These are phyloP conservation scores for Erysiphe pulchra DNA, from an alignment of 2,329 filamentous ascomycete genomes.

Conservation along the genomic window DNA sequence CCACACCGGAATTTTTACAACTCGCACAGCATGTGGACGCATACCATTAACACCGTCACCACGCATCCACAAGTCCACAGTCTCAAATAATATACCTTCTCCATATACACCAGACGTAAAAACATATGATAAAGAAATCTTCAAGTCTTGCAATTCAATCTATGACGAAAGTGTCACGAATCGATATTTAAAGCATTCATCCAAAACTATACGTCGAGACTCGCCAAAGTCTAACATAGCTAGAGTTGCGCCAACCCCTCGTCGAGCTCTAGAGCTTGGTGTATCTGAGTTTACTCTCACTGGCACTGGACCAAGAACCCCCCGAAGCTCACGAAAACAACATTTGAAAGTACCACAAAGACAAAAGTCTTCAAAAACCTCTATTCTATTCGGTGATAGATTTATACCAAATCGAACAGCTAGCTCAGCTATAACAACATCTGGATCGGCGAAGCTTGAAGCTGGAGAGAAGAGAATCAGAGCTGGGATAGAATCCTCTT, in stretches of 20 bases:
- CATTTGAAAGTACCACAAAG: slow-evolving; percentile 25
- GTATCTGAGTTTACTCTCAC: slow-evolving; percentile 82
- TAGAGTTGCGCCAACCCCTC: slow-evolving; percentile 45
- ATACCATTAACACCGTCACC: slow-evolving; percentile 90
- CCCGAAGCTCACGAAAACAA: slow-evolving; percentile 27
- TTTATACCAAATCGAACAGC: slow-evolving; percentile 89
- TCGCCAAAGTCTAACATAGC: slow-evolving; percentile 96
- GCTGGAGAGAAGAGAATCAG: slow-evolving; percentile 44
- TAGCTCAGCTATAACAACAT: slow-evolving; percentile 67
- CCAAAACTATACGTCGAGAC: slow-evolving; percentile 46
- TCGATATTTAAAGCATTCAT: slow-evolving; percentile 45
- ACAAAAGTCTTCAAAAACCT: slow-evolving; percentile 43
- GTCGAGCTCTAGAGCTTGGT: slow-evolving; percentile 62
- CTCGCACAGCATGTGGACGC: slow-evolving; percentile 78
- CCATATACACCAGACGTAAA: slow-evolving; percentile 46
- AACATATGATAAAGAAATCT: slow-evolving; percentile 2
- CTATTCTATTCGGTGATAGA: slow-evolving; percentile 58
- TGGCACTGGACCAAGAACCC: slow-evolving; percentile 51
- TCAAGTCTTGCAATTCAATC: slow-evolving; percentile 26
- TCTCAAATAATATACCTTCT: slow-evolving; percentile 34
- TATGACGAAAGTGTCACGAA: slow-evolving; percentile 59
- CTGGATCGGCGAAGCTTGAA: slow-evolving; percentile 63
- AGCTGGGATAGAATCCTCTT: slow-evolving; percentile 46
- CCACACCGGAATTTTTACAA: slow-evolving; percentile 76
- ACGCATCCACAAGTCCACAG: slow-evolving; percentile 29